phyloP scores from a whole-genome alignment of 164 flowering plant species.

The Umbilicus rupestris region DNA sequence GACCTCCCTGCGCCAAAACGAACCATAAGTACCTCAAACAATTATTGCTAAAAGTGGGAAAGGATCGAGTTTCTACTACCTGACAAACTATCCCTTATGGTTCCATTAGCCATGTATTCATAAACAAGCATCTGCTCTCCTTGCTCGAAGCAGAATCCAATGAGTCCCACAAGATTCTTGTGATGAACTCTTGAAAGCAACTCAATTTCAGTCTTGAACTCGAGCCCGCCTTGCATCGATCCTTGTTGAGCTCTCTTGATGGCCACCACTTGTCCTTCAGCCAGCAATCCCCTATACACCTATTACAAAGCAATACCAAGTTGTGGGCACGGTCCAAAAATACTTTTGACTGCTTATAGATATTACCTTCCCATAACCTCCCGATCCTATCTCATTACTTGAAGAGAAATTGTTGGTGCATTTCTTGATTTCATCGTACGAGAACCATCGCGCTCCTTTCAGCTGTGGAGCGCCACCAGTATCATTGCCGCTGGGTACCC shows the following conservation, averaged over 20 bases:
- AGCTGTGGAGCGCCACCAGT: slow-evolving; percentile 67
- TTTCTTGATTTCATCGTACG: slow-evolving; percentile 59
- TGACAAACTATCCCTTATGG: slow-evolving; percentile 47
- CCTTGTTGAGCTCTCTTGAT: slow-evolving; percentile 75
- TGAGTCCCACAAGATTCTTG: slow-evolving; percentile 60
- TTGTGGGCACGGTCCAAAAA: neutral
- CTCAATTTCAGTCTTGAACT: slow-evolving; percentile 72
- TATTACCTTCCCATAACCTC: slow-evolving; percentile 75
- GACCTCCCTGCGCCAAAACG: slow-evolving; percentile 38
- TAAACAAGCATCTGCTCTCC: slow-evolving; percentile 76
- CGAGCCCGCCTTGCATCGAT: slow-evolving; percentile 68
- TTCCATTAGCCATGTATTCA: slow-evolving; percentile 57
- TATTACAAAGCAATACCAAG: slow-evolving; percentile 9
- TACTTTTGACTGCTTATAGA: neutral
- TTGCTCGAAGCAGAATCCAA: slow-evolving; percentile 71
- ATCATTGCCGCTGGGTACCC: slow-evolving; percentile 68
- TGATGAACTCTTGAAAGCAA: slow-evolving; percentile 72
- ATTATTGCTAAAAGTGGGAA: neutral
- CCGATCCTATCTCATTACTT: slow-evolving; percentile 56
- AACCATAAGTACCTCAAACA: neutral
- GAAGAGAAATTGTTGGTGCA: slow-evolving; percentile 52
- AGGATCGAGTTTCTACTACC: too few species aligned
- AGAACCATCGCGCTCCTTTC: slow-evolving; percentile 78
- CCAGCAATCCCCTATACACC: slow-evolving; percentile 56
- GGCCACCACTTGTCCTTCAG: slow-evolving; percentile 44